A percentile compares a stretch with the other conserved stretches of the same genome.
These are phyloP conservation scores for Acrodontium crateriforme DNA, from an alignment of 2,329 filamentous ascomycete species.

Conservation along the genomic window DNA sequence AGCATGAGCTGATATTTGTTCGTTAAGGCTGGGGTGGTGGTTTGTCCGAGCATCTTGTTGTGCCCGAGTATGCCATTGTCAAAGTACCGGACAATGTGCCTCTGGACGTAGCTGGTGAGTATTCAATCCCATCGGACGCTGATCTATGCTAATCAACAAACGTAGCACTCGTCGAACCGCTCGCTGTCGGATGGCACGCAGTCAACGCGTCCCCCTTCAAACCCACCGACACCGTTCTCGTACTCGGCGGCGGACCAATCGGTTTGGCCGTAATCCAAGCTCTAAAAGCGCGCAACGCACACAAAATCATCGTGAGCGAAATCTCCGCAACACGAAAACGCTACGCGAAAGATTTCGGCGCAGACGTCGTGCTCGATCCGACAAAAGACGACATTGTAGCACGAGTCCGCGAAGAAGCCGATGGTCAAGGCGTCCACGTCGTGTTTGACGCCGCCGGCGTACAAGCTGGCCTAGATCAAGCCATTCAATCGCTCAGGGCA, in stretches of 20 bases:
- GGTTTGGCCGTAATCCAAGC: conserved; percentile 37
- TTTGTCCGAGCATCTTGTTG: conserved; percentile 37
- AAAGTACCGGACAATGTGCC: conserved; percentile 37
- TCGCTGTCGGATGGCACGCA: conserved; percentile 43
- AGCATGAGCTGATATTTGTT: not conserved
- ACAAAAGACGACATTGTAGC: conserved; percentile 34
- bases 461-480: conserved; percentile 36
- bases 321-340: conserved; percentile 33
- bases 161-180: conserved; percentile 38
- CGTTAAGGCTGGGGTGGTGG: conserved; percentile 36
- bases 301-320: conserved; percentile 41
- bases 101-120: conserved; percentile 33
- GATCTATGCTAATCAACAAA: no score
- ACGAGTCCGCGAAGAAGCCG: conserved; percentile 29
- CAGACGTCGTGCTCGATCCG: conserved; percentile 38
- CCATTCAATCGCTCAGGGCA: conserved; percentile 35
- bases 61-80: conserved; percentile 34
- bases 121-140: no score
- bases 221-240: conserved; percentile 31
- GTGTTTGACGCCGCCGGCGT: conserved; percentile 42
- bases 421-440: conserved; percentile 34
- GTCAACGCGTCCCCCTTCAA: conserved; percentile 38
- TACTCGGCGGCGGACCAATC: conserved; percentile 41
- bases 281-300: conserved; percentile 29
- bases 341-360: conserved; percentile 38